Evolutionary conservation across 2,329 filamentous ascomycete species (phyloP), one percentile per base, ranked within the genome.

Genomic region (Blastomyces emzantsi): DNA sequence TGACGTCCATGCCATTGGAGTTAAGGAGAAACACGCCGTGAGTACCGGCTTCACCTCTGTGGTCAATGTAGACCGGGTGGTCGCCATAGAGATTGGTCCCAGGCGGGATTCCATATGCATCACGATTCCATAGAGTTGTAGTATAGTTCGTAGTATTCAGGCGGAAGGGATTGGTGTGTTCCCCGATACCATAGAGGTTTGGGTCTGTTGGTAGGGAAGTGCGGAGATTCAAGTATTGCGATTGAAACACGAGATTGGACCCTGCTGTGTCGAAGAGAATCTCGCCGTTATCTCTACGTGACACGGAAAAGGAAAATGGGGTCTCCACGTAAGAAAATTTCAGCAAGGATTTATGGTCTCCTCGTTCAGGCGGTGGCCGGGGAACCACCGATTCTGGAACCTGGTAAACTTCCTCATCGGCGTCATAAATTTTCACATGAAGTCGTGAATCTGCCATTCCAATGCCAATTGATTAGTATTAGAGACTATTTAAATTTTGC

Each of bases 101-200:
- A 1, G 77, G 73, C 0, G 86, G 87, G 0, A 85, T 77, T 1
- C 75, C 75, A 63, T 83, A 87, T 1, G 85, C 79, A 73, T 89
- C 87, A 17, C 84, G 78, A 60, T 84, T 84, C 81, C 85, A 88
- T 2, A 88, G 71, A 0, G 85, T 87, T 57, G 86, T 82, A 59
- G 82, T 83, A 70, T 88, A 87, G 73, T 87, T 81, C 43, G 82
- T 85, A 0, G 84, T 86, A 67, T 85, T 84, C 61, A 90, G 78
- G 55, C 82, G 80, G 69, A 89, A 85, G 0, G 84, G 78, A 66
- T 90, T 87, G 3, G 84, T 85, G 71, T 90, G 85, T 75, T 91
- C 88, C 43, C 88, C 89, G 2, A 91, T 79, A 0, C 89, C 89
- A 70, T 91, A 91, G 13, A 92, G 77, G 69, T 87, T 84, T 0